Conservation (phyloP, 2,329 filamentous ascomycete species). For the Aspergillus clavatus region DNA sequence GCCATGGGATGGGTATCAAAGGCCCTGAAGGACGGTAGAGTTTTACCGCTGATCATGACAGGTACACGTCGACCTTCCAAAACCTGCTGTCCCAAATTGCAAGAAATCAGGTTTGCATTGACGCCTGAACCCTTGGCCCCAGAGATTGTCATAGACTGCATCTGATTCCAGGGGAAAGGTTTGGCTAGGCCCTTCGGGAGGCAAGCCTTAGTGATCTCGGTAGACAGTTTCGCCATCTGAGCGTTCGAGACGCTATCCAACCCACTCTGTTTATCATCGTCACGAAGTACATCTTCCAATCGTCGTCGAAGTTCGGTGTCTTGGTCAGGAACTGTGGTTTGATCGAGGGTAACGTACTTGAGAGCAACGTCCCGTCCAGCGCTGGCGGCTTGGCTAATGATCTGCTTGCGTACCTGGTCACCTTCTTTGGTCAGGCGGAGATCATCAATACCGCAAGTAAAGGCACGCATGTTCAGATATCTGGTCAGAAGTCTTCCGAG, state of each 20-base stretch:
- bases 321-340: slow-evolving; percentile 56
- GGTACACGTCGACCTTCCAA: slow-evolving; percentile 92
- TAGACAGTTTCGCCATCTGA: slow-evolving; percentile 65
- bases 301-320: slow-evolving; percentile 70
- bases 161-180: slow-evolving; percentile 92
- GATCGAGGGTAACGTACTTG: slow-evolving; percentile 79
- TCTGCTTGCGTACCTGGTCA: slow-evolving; percentile 64
- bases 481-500: slow-evolving; percentile 85
- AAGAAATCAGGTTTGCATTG: slow-evolving; percentile 96
- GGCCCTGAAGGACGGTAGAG: slow-evolving; percentile 85
- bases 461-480: slow-evolving; percentile 86
- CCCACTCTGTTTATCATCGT: slow-evolving; percentile 83
- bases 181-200: slow-evolving; percentile 81
- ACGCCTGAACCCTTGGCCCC: slow-evolving; percentile 90
- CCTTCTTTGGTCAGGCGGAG: slow-evolving; percentile 76
- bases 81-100: slow-evolving; percentile 94
- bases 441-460: slow-evolving; percentile 97
- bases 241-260: slow-evolving; percentile 85
- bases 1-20: slow-evolving; percentile 86
- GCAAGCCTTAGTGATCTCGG: slow-evolving; percentile 70
- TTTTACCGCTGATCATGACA: slow-evolving; percentile 96
- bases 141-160: slow-evolving; percentile 97
- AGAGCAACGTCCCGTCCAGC: slow-evolving; percentile 77
- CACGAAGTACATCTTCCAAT: slow-evolving; percentile 82
- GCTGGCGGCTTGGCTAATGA: slow-evolving; percentile 60